These are phyloP conservation scores for Epichloe hybrida DNA, from an alignment of 2,329 filamentous ascomycete species.

Conservation along the genomic window DNA sequence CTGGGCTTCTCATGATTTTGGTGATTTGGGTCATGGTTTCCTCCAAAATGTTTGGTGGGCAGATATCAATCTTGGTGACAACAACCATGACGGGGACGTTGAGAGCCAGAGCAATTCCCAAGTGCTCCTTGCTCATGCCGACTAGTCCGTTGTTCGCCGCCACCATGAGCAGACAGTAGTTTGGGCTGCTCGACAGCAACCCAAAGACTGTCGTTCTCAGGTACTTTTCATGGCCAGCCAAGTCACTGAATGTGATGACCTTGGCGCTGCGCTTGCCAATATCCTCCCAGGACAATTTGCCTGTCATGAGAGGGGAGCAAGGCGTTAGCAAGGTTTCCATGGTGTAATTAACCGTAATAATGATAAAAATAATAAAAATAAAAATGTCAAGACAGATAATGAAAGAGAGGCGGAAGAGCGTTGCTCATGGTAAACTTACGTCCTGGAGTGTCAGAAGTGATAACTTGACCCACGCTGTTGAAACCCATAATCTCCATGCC, in stretches of 20 bases:
- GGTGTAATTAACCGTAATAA: not conserved
- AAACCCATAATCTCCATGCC: slow-evolving; percentile 99
- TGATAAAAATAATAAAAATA: not conserved
- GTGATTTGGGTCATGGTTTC: slow-evolving; percentile 86
- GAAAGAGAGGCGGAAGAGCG: not conserved
- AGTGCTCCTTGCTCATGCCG: slow-evolving; percentile 96
- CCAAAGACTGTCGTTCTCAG: slow-evolving; percentile 94
- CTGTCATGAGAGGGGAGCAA: slow-evolving; percentile 13
- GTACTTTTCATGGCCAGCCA: slow-evolving; percentile 92
- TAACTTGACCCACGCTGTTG: slow-evolving; percentile 70
- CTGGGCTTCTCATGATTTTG: slow-evolving; percentile 86
- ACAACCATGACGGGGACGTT: slow-evolving; percentile 98
- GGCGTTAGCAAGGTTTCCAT: not conserved
- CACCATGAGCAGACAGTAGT: slow-evolving; percentile 97
- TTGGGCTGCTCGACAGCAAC: slow-evolving; percentile 82
- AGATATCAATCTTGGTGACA: slow-evolving; percentile 97
- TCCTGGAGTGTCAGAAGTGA: slow-evolving; percentile 69
- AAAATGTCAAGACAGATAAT: not conserved
- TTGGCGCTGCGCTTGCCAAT: slow-evolving; percentile 91
- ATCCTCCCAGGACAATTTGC: slow-evolving; percentile 83
- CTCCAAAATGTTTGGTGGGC: slow-evolving; percentile 85
- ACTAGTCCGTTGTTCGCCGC: slow-evolving; percentile 95
- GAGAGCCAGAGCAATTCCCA: slow-evolving; percentile 84
- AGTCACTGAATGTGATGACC: slow-evolving; percentile 90
- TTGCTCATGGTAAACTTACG: slow-evolving; percentile 36